These are phyloP conservation scores for Macrolepiota dolichaula DNA, from an alignment of 768 basidiomycete genomes.

Conservation along the genomic window DNA sequence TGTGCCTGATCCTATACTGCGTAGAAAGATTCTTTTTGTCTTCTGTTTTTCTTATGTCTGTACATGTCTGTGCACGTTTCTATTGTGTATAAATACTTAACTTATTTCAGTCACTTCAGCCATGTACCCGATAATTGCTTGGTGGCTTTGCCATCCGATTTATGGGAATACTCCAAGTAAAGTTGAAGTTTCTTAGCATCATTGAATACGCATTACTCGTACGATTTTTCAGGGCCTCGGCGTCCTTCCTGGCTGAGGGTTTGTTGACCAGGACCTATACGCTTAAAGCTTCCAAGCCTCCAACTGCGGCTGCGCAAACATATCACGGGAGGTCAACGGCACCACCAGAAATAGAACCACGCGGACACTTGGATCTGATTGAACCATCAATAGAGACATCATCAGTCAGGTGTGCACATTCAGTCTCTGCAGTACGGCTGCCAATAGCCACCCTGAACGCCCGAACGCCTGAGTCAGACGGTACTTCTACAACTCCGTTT, in stretches of 20 bases:
- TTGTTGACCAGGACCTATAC: not conserved
- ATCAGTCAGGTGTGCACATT: not conserved
- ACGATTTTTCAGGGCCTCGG: too few species aligned
- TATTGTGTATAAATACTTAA: too few species aligned
- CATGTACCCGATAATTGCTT: too few species aligned
- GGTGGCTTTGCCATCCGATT: too few species aligned
- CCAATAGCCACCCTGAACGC: not conserved
- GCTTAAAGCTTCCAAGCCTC: not conserved
- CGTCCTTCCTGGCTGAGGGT: too few species aligned
- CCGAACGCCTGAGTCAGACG: not conserved
- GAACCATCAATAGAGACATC: not conserved
- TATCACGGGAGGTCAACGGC: not conserved
- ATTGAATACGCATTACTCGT: too few species aligned
- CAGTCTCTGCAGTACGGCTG: not conserved
- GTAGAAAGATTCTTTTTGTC: not conserved
- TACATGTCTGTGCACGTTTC: too few species aligned
- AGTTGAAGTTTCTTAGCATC: too few species aligned
- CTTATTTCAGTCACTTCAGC: too few species aligned
- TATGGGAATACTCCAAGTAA: not conserved
- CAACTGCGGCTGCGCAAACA: not conserved
- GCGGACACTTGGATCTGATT: not conserved
- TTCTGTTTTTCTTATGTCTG: not conserved
- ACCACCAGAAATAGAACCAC: not conserved
- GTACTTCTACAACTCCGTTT: not conserved
- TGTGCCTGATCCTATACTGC: not conserved